phyloP scores from a whole-genome alignment of 495 filamentous ascomycete genomes.

The Aspergillus indologenus region DNA sequence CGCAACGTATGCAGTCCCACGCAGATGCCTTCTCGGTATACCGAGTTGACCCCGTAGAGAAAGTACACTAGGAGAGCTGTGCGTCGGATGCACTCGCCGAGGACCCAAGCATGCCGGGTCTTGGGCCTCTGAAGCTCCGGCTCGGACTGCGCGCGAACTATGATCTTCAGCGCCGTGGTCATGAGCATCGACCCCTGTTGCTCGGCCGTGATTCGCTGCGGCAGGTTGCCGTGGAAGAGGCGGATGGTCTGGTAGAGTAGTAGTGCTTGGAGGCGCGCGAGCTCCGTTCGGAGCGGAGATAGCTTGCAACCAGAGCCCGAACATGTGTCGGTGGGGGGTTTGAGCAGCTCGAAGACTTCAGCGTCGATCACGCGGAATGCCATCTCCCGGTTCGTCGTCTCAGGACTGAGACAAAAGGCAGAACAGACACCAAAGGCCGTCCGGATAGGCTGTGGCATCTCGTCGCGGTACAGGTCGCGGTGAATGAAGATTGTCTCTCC shows the following conservation, averaged over 20 bases:
- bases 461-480: constrained; percentile 6
- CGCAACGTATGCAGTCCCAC: constrained; percentile 6
- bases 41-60: constrained; percentile 7
- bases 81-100: constrained; percentile 7
- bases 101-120: not conserved
- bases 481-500: constrained; percentile 9
- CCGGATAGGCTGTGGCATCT: constrained; percentile 5
- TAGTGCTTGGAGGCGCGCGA: constrained; percentile 2
- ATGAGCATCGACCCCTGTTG: constrained; percentile 2
- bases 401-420: not conserved
- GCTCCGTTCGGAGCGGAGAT: not conserved
- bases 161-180: not conserved
- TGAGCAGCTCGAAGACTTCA: constrained; percentile 8
- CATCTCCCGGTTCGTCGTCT: not conserved
- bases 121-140: not conserved
- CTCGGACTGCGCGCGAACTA: not conserved
- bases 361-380: not conserved
- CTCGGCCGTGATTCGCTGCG: constrained; percentile 2
- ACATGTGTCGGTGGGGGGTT: not conserved
- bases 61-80: constrained; percentile 3
- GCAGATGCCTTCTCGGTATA: constrained; percentile 7
- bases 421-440: constrained; percentile 6
- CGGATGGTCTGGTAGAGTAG: constrained; percentile 10
- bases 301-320: not conserved
- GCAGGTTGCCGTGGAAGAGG: constrained; percentile 3